Base-by-base conservation (phyloP, 192 early-diverging fungal species). In the Coemansia asiatica region DNA sequence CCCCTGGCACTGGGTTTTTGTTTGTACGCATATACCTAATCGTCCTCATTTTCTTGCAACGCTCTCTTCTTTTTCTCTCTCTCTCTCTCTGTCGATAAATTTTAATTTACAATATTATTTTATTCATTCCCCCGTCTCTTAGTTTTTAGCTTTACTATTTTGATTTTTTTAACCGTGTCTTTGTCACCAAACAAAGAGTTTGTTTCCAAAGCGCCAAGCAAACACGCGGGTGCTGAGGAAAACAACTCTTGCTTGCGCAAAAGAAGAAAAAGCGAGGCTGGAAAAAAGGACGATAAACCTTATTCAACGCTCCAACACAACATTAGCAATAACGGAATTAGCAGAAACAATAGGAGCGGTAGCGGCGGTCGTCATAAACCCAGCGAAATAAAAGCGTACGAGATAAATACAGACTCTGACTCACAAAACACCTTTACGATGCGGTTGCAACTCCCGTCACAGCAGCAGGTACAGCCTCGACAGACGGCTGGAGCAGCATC, bases 371-470 rank as follows among this genome's bases (percentile, higher is more conserved):
- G 10, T 36, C 25, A 16, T 29, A 56, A 26, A 19, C 28, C 26
- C 22, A 18, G 54, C 23, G 25, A 56, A 29, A 18, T 6, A 6
- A 28, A 7, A 13, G 54, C 7, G 54, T 26, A 27, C 54, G 26
- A 16, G 26, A 26, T 25, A 29, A 15, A n/a, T n/a, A n/a, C n/a
- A n/a, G n/a, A 56, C 26, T 26, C 26, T 6, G 26, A 27, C 54
- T 28, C 54, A 27, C 56, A 26, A 18, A 16, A 57, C 56, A 29
- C 28, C 16, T 18, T 16, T 28, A 35, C 10, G 31, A 60, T 60
- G 58, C 58, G 58, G 58, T 25, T 60, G 36, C 58, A 60, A 46
- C 58, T 33, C 18, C 26, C 26, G 19, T 19, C 26, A 26, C 26
- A 36, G 35, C 35, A 36, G 35, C 35, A 36, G 35, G 7, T 5